phyloP scores from a whole-genome alignment of 2,329 filamentous ascomycete genomes.

The Colletotrichum gloeosporioides region DNA sequence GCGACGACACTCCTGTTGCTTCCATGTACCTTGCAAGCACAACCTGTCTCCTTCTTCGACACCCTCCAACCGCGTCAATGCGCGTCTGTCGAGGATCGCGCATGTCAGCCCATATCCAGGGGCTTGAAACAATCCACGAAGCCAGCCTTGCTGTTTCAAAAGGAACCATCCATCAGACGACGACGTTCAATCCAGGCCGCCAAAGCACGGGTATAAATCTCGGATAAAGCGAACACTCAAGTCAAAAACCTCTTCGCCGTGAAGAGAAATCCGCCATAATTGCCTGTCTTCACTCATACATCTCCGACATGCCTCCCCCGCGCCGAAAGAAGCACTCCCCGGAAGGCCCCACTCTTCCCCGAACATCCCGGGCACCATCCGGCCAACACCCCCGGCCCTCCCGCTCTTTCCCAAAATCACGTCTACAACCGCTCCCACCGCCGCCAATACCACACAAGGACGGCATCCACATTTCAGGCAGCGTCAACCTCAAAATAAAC shows the following conservation, averaged over 20 bases:
- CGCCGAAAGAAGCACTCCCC: accelerated
- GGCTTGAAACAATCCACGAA: neutral
- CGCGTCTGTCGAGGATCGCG: neutral
- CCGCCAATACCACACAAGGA: neutral
- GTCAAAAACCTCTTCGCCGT: accelerated
- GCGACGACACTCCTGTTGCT: neutral
- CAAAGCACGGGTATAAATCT: neutral
- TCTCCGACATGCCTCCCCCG: neutral
- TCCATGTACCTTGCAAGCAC: neutral
- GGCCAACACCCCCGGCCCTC: neutral
- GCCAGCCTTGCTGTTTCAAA: neutral
- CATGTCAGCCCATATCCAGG: neutral
- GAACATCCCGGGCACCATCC: neutral
- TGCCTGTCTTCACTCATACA: neutral
- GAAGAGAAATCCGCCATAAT: neutral
- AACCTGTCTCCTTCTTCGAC: neutral
- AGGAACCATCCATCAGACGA: neutral
- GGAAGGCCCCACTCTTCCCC: neutral
- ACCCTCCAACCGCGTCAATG: neutral
- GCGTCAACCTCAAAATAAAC: neutral
- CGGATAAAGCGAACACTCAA: neutral
- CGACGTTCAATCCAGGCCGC: neutral
- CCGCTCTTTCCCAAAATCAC: neutral
- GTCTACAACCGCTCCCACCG: neutral
- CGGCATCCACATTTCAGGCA: neutral